Percentiles rank a stretch among this genome's conserved stretches.
Evolutionary conservation across 805 yeast species (phyloP).

Genomic region (Tetrapisispora iriomotensis): DNA sequence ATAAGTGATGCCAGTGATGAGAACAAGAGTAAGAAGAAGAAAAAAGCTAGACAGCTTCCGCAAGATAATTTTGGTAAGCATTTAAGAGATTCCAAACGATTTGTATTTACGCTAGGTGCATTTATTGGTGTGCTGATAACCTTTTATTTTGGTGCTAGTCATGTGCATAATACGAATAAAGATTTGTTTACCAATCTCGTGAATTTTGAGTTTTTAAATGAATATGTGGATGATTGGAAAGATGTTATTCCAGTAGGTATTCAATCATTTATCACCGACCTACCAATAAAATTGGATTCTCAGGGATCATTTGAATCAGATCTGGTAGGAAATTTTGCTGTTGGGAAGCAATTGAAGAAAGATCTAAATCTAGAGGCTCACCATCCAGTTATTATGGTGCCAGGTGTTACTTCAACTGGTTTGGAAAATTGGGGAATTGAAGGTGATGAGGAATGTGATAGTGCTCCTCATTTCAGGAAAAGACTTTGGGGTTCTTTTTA

Average conservation of each 20-base stretch:
- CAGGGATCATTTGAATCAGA: conserved; percentile 27
- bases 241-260: conserved; percentile 61
- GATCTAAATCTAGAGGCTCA: conserved; percentile 46
- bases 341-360: conserved; percentile 55
- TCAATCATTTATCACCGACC: conserved; percentile 47
- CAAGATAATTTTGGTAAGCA: conserved; percentile 3
- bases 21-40: not conserved
- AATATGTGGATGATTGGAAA: conserved; percentile 61
- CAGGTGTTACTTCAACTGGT: conserved; percentile 94
- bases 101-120: conserved; percentile 62
- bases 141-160: conserved; percentile 42
- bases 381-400: conserved; percentile 83
- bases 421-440: conserved; percentile 85
- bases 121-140: conserved; percentile 60
- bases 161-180: conserved; percentile 18
- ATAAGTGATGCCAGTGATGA: not conserved
- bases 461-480: conserved; percentile 76
- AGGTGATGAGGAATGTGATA: conserved; percentile 72
- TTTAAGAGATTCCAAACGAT: conserved; percentile 42
- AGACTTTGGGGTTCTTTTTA: conserved; percentile 95
- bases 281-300: conserved; percentile 24
- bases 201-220: conserved; percentile 49
- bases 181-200: conserved; percentile 37
- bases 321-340: conserved; percentile 76
- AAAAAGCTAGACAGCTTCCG: not conserved